These are phyloP conservation scores for Rhipidocladum racemiflorum DNA, from an alignment of 176 grass and related monocot species.

Conservation along the genomic window DNA sequence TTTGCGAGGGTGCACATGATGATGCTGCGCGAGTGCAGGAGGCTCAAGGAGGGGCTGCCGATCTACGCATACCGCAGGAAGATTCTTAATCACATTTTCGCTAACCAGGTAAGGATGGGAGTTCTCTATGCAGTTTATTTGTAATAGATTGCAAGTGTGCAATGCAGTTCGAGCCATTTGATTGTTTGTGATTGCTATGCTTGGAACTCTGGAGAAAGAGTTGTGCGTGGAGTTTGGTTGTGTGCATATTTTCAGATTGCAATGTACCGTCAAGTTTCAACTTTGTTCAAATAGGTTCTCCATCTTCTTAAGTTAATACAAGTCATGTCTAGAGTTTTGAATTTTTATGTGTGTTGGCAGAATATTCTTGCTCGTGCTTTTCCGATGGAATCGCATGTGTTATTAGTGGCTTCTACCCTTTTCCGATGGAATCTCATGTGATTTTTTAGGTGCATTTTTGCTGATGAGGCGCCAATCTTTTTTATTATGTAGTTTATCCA, in stretches of 20 bases:
- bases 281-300: not conserved
- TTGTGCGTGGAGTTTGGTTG: not conserved
- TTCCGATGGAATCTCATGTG: not conserved
- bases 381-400: not conserved
- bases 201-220: conserved; percentile 5
- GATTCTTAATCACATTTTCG: conserved; percentile 57
- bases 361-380: not conserved
- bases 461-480: not conserved
- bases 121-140: conserved; percentile 15
- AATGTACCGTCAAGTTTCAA: not conserved
- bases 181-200: not conserved
- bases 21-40: conserved; percentile 65
- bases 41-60: conserved; percentile 80
- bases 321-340: not conserved
- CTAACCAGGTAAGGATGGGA: conserved; percentile 58
- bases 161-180: not conserved
- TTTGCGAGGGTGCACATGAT: conserved; percentile 52
- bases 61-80: conserved; percentile 57
- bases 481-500: not conserved
- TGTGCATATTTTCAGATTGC: not conserved
- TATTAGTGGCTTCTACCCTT: not conserved
- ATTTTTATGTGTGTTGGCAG: not conserved
- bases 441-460: not conserved
- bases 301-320: not conserved
- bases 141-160: conserved; percentile 15